Conservation (phyloP, 73 alveolate species). For the Paramecium sexaurelia region DNA sequence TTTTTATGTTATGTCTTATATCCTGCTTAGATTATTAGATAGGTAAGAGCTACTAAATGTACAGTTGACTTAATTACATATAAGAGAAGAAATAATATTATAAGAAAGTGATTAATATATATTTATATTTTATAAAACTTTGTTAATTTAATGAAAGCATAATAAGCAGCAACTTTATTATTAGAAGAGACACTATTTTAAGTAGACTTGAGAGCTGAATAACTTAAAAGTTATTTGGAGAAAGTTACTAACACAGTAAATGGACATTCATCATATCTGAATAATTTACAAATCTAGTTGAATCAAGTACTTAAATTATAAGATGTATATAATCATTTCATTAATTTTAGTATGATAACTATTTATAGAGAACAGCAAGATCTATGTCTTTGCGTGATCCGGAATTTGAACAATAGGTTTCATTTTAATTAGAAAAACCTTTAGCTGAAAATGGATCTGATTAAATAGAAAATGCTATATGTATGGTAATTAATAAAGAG, state of each 20-base stretch:
- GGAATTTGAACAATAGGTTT: conserved; percentile 57
- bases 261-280: neutral
- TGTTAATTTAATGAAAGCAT: conserved; percentile 30
- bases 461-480: conserved; percentile 30
- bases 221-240: conserved; percentile 32
- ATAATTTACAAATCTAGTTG: neutral
- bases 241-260: conserved; percentile 46
- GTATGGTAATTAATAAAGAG: conserved; percentile 56
- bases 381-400: conserved; percentile 55
- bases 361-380: conserved; percentile 29
- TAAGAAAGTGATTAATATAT: neutral
- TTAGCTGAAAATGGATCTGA: conserved; percentile 63
- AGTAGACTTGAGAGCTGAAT: conserved; percentile 50
- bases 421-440: conserved; percentile 60
- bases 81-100: neutral
- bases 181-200: conserved; percentile 40
- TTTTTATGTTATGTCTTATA: neutral
- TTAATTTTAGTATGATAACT: neutral
- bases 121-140: neutral
- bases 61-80: neutral
- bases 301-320: neutral
- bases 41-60: neutral
- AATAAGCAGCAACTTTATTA: neutral
- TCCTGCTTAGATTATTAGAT: neutral
- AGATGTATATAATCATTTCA: neutral